Conservation (phyloP, 2,329 filamentous ascomycete genomes). For the Chalaropsis thielavioides region DNA sequence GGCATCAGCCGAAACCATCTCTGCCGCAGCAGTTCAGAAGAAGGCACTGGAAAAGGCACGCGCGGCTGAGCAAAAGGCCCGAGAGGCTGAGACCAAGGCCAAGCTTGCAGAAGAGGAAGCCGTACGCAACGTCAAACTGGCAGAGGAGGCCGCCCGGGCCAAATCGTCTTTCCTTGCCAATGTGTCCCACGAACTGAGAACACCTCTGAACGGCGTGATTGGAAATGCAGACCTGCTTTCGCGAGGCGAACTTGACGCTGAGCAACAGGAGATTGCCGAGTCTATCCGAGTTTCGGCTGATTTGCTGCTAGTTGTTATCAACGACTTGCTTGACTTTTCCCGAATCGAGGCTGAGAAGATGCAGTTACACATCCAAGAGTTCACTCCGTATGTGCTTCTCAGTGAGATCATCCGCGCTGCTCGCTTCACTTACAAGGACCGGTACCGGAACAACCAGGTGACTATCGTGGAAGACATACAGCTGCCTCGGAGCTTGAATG, state of each 20-base stretch:
- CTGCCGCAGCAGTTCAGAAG: constrained; percentile 66
- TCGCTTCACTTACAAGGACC: constrained; percentile 51
- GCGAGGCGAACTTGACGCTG: constrained; percentile 58
- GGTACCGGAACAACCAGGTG: constrained; percentile 47
- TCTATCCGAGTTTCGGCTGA: constrained; percentile 79
- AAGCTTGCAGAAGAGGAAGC: constrained; percentile 64
- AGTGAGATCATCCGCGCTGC: constrained; percentile 51
- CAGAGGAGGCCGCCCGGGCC: constrained; percentile 69
- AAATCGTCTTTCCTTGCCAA: constrained; percentile 71
- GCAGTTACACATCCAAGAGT: constrained; percentile 60
- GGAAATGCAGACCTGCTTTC: constrained; percentile 74
- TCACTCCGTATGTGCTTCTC: constrained; percentile 53
- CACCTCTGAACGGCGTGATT: constrained; percentile 75
- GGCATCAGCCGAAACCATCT: constrained; percentile 61
- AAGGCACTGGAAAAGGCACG: constrained; percentile 56
- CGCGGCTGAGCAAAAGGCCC: constrained; percentile 10
- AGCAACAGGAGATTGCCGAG: constrained; percentile 75
- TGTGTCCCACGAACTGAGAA: constrained; percentile 68
- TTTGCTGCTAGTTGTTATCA: constrained; percentile 79
- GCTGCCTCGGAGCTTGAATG: constrained; percentile 52
- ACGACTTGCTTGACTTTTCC: constrained; percentile 90
- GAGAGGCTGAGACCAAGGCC: constrained; percentile 57
- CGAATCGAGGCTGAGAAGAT: constrained; percentile 84
- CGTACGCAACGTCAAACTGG: constrained; percentile 63
- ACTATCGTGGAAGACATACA: constrained; percentile 56